phyloP scores from a whole-genome alignment of 441 rosid genomes.

The Mallotus japonicus region DNA sequence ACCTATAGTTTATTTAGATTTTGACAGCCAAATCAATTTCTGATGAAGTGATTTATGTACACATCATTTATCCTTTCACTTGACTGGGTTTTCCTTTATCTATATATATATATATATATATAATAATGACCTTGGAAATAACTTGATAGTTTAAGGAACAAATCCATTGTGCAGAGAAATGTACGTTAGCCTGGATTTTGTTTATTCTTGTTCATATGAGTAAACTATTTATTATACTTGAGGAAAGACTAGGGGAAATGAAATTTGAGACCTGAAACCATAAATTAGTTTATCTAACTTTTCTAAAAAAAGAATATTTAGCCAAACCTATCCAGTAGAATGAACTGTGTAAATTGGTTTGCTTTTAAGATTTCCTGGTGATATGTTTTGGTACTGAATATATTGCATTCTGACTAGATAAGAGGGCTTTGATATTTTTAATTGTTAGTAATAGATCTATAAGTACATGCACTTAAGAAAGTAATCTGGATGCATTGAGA shows the following conservation, averaged over 20 bases:
- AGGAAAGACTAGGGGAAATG: background rate
- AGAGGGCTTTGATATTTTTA: background rate
- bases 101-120: too few relatives aligned
- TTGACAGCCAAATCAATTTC: too few relatives aligned
- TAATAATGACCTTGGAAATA: background rate
- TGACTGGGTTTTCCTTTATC: too few relatives aligned
- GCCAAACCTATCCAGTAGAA: background rate
- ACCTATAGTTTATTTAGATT: background rate
- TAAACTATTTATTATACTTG: background rate
- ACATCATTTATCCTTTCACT: too few relatives aligned
- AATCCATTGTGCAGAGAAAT: background rate
- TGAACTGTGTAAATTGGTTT: background rate
- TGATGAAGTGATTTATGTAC: too few relatives aligned
- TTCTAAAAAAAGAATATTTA: background rate
- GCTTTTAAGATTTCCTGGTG: background rate
- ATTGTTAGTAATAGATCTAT: background rate
- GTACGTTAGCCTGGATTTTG: too few relatives aligned
- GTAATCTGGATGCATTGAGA: background rate
- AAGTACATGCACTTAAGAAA: background rate
- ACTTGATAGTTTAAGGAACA: background rate
- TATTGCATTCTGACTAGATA: background rate
- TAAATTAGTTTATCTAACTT: background rate
- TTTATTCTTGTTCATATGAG: background rate
- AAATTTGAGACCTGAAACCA: background rate
- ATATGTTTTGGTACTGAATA: background rate